Evolutionary conservation across 2,329 filamentous ascomycete genomes (phyloP).

Genomic region (Claviceps monticola): DNA sequence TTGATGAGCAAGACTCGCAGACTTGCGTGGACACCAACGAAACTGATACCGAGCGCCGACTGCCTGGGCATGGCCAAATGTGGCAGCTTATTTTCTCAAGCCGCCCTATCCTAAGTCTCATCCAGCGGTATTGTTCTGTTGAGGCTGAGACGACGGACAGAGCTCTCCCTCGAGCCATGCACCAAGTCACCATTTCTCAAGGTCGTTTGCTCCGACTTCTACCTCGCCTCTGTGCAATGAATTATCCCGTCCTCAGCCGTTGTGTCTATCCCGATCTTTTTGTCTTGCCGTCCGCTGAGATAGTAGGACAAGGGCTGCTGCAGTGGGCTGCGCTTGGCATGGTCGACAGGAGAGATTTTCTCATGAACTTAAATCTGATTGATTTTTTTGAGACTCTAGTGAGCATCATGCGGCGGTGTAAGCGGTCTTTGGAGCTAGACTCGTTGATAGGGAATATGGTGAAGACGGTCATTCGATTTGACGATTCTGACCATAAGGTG

Average conservation of each 20-base stretch:
- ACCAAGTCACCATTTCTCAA: slow-evolving; percentile 35
- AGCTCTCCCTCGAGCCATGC: slow-evolving; percentile 12
- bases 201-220: slow-evolving; percentile 38
- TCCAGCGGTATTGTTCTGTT: slow-evolving; percentile 23
- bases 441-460: slow-evolving; percentile 25
- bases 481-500: slow-evolving; percentile 26
- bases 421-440: slow-evolving; percentile 21
- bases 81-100: slow-evolving; percentile 40
- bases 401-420: slow-evolving; percentile 30
- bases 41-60: slow-evolving; percentile 20
- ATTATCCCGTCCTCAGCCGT: slow-evolving; percentile 26
- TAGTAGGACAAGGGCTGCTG: slow-evolving; percentile 27
- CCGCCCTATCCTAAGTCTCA: slow-evolving; percentile 27
- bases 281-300: slow-evolving; percentile 8
- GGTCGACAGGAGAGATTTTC: slow-evolving; percentile 32
- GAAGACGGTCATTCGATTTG: slow-evolving; percentile 24
- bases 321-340: slow-evolving; percentile 38
- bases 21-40: slow-evolving; percentile 18
- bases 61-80: slow-evolving; percentile 35
- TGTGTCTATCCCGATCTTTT: slow-evolving; percentile 24
- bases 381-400: slow-evolving; percentile 40
- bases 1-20: background rate
- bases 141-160: slow-evolving; percentile 17
- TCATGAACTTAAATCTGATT: slow-evolving; percentile 37
- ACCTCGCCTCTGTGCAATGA: slow-evolving; percentile 33